A percentile compares a stretch with the other conserved stretches of the same genome.
Evolutionary conservation across 345 rosid species (phyloP).

Genomic region (Trapa incisa): DNA sequence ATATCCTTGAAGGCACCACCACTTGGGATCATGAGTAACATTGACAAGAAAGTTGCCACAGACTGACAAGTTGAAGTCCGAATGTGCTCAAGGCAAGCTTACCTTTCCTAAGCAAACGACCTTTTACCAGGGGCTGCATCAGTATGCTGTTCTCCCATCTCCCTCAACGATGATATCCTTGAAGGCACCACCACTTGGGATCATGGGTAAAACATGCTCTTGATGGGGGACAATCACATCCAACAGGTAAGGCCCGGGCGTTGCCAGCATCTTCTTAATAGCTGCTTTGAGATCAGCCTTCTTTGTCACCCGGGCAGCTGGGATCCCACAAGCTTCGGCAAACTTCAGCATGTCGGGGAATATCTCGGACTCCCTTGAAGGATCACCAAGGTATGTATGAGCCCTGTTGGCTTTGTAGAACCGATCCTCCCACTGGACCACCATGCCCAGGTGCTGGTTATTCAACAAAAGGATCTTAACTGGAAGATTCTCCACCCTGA

Average conservation of each 20-base stretch:
- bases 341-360: slow-evolving; percentile 77
- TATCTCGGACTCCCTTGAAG: slow-evolving; percentile 56
- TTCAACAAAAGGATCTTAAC: slow-evolving; percentile 67
- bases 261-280: slow-evolving; percentile 73
- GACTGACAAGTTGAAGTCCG: background rate
- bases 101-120: background rate
- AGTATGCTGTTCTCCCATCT: slow-evolving; percentile 63
- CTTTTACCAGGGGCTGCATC: background rate
- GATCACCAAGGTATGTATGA: slow-evolving; percentile 77
- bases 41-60: background rate
- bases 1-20: slow-evolving; percentile 69
- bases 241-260: slow-evolving; percentile 81
- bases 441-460: slow-evolving; percentile 98
- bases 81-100: background rate
- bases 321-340: slow-evolving; percentile 79
- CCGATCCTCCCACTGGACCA: slow-evolving; percentile 88
- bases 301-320: slow-evolving; percentile 67
- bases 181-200: slow-evolving; percentile 38
- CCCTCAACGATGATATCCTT: slow-evolving; percentile 80
- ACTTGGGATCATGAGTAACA: background rate
- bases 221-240: slow-evolving; percentile 95
- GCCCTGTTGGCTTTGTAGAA: slow-evolving; percentile 92
- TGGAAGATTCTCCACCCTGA: slow-evolving; percentile 77
- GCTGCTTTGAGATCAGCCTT: slow-evolving; percentile 56
- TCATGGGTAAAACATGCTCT: slow-evolving; percentile 47